A percentile compares a stretch with the other conserved stretches of the same genome.
phyloP scores from a whole-genome alignment of 805 yeast genomes.

The Candida khao-thaluensis region DNA sequence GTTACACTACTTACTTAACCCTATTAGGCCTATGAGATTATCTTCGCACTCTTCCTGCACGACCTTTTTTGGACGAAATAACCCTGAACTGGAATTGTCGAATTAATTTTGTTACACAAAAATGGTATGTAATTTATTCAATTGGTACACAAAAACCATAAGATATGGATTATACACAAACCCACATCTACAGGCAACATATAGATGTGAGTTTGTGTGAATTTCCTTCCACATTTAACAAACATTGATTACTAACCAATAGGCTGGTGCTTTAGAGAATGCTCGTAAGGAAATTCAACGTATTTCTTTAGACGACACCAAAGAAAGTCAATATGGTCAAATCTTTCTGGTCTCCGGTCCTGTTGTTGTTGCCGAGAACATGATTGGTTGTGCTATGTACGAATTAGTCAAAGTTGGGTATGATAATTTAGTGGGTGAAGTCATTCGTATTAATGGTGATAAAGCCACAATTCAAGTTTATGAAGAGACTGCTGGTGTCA shows the following conservation, averaged over 20 bases:
- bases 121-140: slow-evolving; percentile 4
- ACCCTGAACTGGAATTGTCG: slow-evolving; percentile 4
- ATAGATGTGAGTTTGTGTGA: no score
- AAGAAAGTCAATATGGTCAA: slow-evolving; percentile 80
- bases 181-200: no score
- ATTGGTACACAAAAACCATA: background rate
- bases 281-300: slow-evolving; percentile 93
- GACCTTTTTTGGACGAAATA: slow-evolving; percentile 7
- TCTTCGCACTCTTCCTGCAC: background rate
- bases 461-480: slow-evolving; percentile 98
- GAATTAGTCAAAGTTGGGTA: slow-evolving; percentile 98
- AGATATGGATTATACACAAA: no score
- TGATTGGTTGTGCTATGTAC: slow-evolving; percentile 99
- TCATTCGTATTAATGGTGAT: slow-evolving; percentile 93
- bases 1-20: no score
- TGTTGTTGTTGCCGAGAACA: slow-evolving; percentile 94
- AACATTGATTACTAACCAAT: slow-evolving; percentile 6
- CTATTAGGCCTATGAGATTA: background rate
- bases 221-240: no score
- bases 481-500: slow-evolving; percentile 99
- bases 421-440: slow-evolving; percentile 96
- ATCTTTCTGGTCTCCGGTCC: slow-evolving; percentile 98
- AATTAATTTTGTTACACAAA: slow-evolving; percentile 3
- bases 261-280: slow-evolving; percentile 97
- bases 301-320: slow-evolving; percentile 67